Percentiles rank a stretch among this genome's conserved stretches.
Evolutionary conservation across 352 stramenopile species (phyloP).

Genomic region (Pythium chondricola): DNA sequence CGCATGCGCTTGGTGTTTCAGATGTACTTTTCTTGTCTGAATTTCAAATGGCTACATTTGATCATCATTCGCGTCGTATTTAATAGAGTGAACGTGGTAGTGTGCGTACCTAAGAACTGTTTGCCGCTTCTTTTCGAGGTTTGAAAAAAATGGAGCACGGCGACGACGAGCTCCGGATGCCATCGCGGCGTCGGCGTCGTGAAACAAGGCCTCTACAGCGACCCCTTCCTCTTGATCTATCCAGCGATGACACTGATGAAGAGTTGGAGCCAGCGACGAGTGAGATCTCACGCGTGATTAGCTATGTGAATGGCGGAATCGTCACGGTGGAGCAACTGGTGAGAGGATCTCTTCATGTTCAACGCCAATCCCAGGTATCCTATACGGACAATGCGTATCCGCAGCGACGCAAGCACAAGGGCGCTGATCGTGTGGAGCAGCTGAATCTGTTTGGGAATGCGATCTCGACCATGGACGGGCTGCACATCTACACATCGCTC

Average conservation of each 20-base stretch:
- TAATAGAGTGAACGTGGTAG: background rate
- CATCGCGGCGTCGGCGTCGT: background rate
- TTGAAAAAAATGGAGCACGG: background rate
- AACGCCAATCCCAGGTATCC: too few relatives aligned
- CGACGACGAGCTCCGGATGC: background rate
- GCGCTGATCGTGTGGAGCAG: constrained; percentile 39
- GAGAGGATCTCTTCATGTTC: background rate
- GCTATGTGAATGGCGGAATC: constrained; percentile 14
- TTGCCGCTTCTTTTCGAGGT: background rate
- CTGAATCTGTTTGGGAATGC: constrained; percentile 76
- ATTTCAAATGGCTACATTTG: background rate
- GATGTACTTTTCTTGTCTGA: too few relatives aligned
- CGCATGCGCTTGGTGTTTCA: too few relatives aligned
- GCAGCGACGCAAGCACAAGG: constrained; percentile 29
- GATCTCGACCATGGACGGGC: constrained; percentile 55
- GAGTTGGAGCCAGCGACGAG: too few relatives aligned
- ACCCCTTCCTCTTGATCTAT: too few relatives aligned
- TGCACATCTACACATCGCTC: constrained; percentile 55
- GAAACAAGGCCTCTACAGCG: too few relatives aligned
- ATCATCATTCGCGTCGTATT: background rate
- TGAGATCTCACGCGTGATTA: too few relatives aligned
- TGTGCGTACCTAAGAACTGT: background rate
- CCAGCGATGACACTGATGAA: background rate
- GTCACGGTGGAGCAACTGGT: constrained; percentile 10
- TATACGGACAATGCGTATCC: too few relatives aligned